A percentile compares a stretch with the other conserved stretches of the same genome.
Evolutionary conservation across 2,329 filamentous ascomycete species (phyloP).

Genomic region (Penicillium sp.): DNA sequence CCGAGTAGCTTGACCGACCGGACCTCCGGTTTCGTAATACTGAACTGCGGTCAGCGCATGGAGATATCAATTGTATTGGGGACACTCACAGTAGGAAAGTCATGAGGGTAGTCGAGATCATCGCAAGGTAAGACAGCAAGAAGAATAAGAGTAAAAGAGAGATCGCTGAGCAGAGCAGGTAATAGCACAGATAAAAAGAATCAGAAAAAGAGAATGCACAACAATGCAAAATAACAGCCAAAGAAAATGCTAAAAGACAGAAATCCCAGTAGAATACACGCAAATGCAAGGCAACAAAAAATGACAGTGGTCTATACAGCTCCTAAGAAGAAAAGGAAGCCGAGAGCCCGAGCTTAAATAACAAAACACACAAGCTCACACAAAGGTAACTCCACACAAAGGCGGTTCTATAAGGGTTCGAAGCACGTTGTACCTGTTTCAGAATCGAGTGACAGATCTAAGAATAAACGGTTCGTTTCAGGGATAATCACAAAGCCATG

Average conservation of each 20-base stretch:
- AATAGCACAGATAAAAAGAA: neutral
- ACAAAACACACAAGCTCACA: neutral
- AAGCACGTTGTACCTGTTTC: slow-evolving; percentile 20
- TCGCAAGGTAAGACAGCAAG: slow-evolving; percentile 17
- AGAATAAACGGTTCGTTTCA: slow-evolving; percentile 23
- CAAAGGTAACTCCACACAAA: slow-evolving; percentile 12
- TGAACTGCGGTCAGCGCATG: slow-evolving; percentile 25
- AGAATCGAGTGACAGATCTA: slow-evolving; percentile 22
- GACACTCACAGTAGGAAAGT: slow-evolving; percentile 36
- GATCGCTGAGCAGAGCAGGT: neutral
- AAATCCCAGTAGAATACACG: slow-evolving; percentile 3
- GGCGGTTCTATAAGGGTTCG: slow-evolving; percentile 20
- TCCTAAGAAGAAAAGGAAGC: neutral
- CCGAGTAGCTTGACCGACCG: slow-evolving; percentile 75
- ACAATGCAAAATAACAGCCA: slow-evolving; percentile 7
- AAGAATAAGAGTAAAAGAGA: slow-evolving; percentile 8
- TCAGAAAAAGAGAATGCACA: neutral
- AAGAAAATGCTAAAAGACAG: slow-evolving; percentile 7
- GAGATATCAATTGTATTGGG: neutral
- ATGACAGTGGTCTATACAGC: slow-evolving; percentile 6
- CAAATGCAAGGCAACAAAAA: slow-evolving; percentile 6
- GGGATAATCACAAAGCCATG: slow-evolving; percentile 11
- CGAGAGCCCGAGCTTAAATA: neutral
- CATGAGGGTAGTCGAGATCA: slow-evolving; percentile 38
- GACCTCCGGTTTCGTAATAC: slow-evolving; percentile 37